Evolutionary conservation across 2,329 filamentous ascomycete genomes (phyloP).

Genomic region (Talaromyces funiculosus): DNA sequence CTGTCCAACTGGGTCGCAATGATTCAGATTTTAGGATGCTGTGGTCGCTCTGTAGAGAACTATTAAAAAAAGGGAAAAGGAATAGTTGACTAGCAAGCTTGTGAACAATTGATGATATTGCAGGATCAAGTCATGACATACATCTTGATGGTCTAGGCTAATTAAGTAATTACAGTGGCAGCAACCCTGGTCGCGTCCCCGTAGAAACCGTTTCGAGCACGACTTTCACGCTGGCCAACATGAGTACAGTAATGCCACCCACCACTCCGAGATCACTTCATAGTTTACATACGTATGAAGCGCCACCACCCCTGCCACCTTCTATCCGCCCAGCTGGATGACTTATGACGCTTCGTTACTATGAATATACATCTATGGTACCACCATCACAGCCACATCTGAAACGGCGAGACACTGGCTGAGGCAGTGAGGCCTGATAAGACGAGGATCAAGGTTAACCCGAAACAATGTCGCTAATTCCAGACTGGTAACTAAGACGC

Average conservation of each 20-base stretch:
- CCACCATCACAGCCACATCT: conserved; percentile 1
- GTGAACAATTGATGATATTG: not conserved
- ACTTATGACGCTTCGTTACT: not conserved
- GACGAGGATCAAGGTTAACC: not conserved
- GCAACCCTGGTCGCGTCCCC: conserved; percentile 2
- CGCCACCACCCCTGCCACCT: not conserved
- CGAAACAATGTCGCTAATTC: not conserved
- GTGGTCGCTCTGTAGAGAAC: not conserved
- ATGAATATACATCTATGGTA: not conserved
- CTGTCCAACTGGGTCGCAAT: not conserved
- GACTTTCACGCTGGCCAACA: not conserved
- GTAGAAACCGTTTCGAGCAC: not conserved
- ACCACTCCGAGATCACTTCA: not conserved
- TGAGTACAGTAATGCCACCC: not conserved
- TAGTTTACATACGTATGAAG: not conserved
- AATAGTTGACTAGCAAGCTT: too few species aligned
- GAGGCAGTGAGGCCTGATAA: not conserved
- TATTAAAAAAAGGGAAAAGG: too few species aligned
- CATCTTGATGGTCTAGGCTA: not conserved
- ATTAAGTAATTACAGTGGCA: conserved; percentile 5
- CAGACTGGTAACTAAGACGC: not conserved
- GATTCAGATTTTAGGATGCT: not conserved
- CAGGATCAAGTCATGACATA: not conserved
- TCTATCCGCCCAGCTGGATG: not conserved
- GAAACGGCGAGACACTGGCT: not conserved